phyloP scores from a whole-genome alignment of 225 moss, liverwort and hornwort genomes.

The Pseudisothecium myosuroides region DNA sequence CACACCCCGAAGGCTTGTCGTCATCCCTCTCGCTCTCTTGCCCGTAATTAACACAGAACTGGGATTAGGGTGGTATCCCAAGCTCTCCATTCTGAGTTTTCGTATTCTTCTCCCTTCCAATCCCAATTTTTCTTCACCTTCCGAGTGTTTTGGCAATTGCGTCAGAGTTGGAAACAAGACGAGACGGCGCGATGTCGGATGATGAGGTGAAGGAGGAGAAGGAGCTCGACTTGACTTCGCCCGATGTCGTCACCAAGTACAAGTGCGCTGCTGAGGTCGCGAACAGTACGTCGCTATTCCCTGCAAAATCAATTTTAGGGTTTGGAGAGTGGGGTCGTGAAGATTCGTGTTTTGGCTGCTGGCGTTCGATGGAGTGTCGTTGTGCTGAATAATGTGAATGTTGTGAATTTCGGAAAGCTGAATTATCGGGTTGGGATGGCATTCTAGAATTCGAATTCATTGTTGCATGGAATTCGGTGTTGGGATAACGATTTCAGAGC shows the following conservation, averaged over 20 bases:
- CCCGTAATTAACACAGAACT: too few species aligned
- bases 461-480: background rate
- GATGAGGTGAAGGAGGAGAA: constrained; percentile 98
- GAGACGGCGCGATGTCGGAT: constrained; percentile 60
- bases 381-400: background rate
- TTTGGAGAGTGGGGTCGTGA: background rate
- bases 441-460: background rate
- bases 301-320: constrained; percentile 5
- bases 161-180: background rate
- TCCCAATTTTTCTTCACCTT: background rate
- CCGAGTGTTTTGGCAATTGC: background rate
- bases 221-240: constrained; percentile 91
- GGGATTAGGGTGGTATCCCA: too few species aligned
- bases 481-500: background rate
- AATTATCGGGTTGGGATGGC: background rate
- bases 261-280: constrained; percentile 96
- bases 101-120: background rate
- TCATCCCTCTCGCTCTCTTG: too few species aligned
- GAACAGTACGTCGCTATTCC: constrained; percentile 50
- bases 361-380: background rate
- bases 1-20: too few species aligned
- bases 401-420: background rate
- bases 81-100: background rate
- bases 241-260: constrained; percentile 97
- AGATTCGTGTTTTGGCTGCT: background rate